Conservation (phyloP, 441 rosid genomes). For the Geranium incanum region DNA sequence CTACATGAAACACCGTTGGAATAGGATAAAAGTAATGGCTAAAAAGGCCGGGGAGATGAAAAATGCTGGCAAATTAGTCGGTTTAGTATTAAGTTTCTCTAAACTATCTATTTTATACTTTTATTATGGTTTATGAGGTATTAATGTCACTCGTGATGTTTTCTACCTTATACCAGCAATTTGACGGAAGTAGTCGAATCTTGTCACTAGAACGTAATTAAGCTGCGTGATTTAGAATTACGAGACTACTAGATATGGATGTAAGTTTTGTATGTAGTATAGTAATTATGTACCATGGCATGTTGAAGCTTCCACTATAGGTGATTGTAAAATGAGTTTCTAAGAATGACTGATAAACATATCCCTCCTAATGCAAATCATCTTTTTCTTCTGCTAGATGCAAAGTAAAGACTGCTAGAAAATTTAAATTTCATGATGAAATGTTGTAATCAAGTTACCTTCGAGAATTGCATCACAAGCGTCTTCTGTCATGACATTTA, state of each 20-base stretch:
- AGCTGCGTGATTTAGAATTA: not conserved
- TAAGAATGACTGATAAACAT: not conserved
- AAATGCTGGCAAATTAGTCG: not conserved
- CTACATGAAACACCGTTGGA: not conserved
- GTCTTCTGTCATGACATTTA: slow-evolving; percentile 80
- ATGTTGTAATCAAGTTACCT: slow-evolving; percentile 32
- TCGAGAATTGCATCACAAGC: slow-evolving; percentile 79
- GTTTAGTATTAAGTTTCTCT: not conserved
- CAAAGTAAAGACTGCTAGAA: not conserved
- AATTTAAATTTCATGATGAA: not conserved
- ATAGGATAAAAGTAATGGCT: not conserved
- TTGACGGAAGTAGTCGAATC: not conserved
- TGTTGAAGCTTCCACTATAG: not conserved
- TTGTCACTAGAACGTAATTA: not conserved
- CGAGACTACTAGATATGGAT: not conserved
- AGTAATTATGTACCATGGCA: not conserved
- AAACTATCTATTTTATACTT: not conserved
- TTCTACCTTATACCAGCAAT: not conserved
- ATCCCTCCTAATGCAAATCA: not conserved
- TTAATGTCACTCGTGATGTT: not conserved
- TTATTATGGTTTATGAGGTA: not conserved
- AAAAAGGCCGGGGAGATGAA: not conserved
- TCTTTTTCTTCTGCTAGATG: not conserved
- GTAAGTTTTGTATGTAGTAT: not conserved
- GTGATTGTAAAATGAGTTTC: not conserved